Conservation (phyloP, 345 rosid genomes). For the Arabis alpina region DNA sequence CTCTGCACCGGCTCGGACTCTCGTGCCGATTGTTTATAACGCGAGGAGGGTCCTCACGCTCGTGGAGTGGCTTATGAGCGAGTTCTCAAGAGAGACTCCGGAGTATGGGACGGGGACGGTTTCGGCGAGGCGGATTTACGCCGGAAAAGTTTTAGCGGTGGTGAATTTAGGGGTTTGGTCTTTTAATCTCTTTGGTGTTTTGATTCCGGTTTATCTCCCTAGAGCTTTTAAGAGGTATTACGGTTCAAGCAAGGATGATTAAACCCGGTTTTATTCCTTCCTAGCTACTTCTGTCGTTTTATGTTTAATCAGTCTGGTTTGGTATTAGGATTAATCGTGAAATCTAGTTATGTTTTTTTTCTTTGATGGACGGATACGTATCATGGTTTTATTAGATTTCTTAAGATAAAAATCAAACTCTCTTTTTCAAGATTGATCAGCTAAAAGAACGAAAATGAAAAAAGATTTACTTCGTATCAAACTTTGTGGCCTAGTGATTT, state of each 20-base stretch:
- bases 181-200: slow-evolving; percentile 82
- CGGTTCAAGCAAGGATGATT: slow-evolving; percentile 41
- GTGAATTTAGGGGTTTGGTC: slow-evolving; percentile 81
- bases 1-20: slow-evolving; percentile 71
- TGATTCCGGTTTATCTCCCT: slow-evolving; percentile 85
- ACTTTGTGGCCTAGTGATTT: too few relatives aligned
- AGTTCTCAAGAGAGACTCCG: slow-evolving; percentile 44
- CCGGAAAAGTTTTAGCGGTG: slow-evolving; percentile 68
- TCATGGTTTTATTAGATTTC: background rate
- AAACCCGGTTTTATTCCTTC: slow-evolving; percentile 27
- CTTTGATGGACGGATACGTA: background rate
- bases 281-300: slow-evolving; percentile 20
- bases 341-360: background rate
- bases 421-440: background rate
- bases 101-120: slow-evolving; percentile 33
- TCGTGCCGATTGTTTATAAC: slow-evolving; percentile 81
- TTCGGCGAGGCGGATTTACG: slow-evolving; percentile 50
- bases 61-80: slow-evolving; percentile 67
- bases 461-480: too few relatives aligned
- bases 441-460: background rate
- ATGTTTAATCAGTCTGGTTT: background rate
- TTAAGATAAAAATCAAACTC: background rate
- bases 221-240: slow-evolving; percentile 76
- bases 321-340: background rate
- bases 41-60: slow-evolving; percentile 66